These are phyloP conservation scores for Cardamine resedifolia DNA, from an alignment of 345 rosid genomes.

Conservation along the genomic window DNA sequence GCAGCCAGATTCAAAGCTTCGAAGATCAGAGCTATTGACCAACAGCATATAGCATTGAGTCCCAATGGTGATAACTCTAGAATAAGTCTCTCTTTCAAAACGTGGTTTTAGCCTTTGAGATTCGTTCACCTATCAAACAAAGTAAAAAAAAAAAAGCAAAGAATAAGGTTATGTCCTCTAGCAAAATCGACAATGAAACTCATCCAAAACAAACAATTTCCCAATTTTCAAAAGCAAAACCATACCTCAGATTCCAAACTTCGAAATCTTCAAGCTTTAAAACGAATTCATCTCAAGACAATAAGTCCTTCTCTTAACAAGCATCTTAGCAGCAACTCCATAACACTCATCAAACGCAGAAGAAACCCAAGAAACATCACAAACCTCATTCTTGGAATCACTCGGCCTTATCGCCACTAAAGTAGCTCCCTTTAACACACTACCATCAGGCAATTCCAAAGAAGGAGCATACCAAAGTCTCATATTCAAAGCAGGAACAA, in stretches of 20 bases:
- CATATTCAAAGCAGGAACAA: slow-evolving; percentile 94
- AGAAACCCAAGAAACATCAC: slow-evolving; percentile 80
- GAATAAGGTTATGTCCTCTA: not conserved
- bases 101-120: slow-evolving; percentile 11
- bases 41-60: slow-evolving; percentile 5
- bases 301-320: slow-evolving; percentile 88
- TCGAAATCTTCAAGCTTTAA: slow-evolving; percentile 32
- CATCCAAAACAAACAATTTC: not conserved
- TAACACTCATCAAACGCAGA: slow-evolving; percentile 78
- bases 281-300: slow-evolving; percentile 99
- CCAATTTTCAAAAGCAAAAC: no score
- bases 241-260: slow-evolving; percentile 27
- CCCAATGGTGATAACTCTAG: slow-evolving; percentile 13
- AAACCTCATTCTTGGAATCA: slow-evolving; percentile 64
- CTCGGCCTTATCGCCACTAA: slow-evolving; percentile 92
- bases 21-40: slow-evolving; percentile 22
- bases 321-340: slow-evolving; percentile 89
- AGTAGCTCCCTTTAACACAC: slow-evolving; percentile 82
- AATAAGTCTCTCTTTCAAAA: slow-evolving; percentile 9
- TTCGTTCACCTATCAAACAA: slow-evolving; percentile 28
- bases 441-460: slow-evolving; percentile 78
- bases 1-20: slow-evolving; percentile 11
- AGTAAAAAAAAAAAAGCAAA: not conserved
- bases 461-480: slow-evolving; percentile 94
- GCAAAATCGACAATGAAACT: not conserved